Percentiles rank a stretch among this genome's conserved stretches.
Conservation (phyloP, 2,329 filamentous ascomycete genomes). For the Trichoderma cornu-damae region DNA sequence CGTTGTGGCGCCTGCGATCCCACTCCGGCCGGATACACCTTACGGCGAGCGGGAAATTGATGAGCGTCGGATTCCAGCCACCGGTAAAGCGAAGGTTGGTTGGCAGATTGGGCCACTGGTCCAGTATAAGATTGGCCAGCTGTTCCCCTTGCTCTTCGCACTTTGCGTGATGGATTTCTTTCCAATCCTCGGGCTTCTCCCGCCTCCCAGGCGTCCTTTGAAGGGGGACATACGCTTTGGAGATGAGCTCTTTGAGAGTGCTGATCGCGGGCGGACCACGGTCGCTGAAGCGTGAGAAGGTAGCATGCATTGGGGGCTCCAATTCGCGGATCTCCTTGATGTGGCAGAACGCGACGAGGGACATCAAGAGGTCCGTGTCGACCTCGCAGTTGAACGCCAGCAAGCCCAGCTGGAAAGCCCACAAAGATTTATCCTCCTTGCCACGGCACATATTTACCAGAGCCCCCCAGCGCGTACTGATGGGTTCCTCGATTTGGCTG, state of each 20-base stretch:
- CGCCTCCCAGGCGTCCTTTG: not conserved
- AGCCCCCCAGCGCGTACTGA: constrained; percentile 5
- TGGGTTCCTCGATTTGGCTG: constrained; percentile 3
- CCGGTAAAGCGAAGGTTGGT: not conserved
- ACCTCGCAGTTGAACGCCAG: constrained; percentile 3
- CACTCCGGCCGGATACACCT: not conserved
- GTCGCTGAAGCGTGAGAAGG: constrained; percentile 19
- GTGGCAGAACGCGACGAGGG: constrained; percentile 17
- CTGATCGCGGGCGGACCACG: not conserved
- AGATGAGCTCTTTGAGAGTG: not conserved
- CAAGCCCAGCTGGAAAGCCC: constrained; percentile 18
- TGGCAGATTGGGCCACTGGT: constrained; percentile 14
- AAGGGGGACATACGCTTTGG: not conserved
- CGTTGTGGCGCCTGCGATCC: constrained; percentile 8
- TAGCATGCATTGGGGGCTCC: not conserved
- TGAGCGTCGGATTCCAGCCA: not conserved
- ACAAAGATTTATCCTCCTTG: not conserved
- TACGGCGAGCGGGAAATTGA: not conserved
- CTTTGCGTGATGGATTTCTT: not conserved
- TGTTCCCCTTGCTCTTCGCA: constrained; percentile 1
- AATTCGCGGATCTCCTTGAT: not conserved
- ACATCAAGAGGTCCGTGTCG: constrained; percentile 12
- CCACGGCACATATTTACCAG: constrained; percentile 9
- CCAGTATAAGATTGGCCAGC: not conserved
- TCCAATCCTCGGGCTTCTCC: not conserved